Percentiles rank a stretch among this genome's conserved stretches.
Evolutionary conservation across 768 basidiomycete species (phyloP).

Genomic region (Omphalotus guepiniiformis): DNA sequence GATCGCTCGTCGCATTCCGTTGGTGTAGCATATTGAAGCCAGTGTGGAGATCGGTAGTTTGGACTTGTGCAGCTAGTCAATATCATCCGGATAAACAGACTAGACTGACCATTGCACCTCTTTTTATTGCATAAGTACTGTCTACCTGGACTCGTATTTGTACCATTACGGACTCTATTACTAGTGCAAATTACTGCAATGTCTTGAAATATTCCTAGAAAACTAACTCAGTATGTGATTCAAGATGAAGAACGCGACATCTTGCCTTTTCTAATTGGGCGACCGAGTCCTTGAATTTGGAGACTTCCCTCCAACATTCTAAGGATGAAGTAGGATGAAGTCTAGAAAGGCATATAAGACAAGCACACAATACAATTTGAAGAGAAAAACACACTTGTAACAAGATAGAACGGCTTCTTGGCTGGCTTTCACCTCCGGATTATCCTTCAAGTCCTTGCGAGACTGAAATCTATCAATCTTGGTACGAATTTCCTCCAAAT

Average conservation of each 20-base stretch:
- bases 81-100: no score
- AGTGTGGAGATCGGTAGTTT: constrained; percentile 4
- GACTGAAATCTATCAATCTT: constrained; percentile 71
- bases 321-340: constrained; percentile 49
- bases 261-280: constrained; percentile 64
- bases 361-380: constrained; percentile 1
- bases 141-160: not conserved
- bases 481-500: constrained; percentile 67
- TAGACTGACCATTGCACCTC: no score
- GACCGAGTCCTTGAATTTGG: constrained; percentile 65
- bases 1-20: constrained; percentile 14
- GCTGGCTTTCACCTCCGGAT: constrained; percentile 51
- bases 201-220: constrained; percentile 62
- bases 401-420: constrained; percentile 66
- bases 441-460: constrained; percentile 48
- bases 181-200: constrained; percentile 35
- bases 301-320: constrained; percentile 73
- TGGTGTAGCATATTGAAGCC: constrained; percentile 19
- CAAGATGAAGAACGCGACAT: not conserved
- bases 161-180: constrained; percentile 5
- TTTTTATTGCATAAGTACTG: not conserved
- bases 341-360: constrained; percentile 13
- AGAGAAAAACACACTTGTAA: constrained; percentile 52
- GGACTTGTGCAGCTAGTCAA: no score
- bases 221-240: constrained; percentile 7